Conservation (phyloP, 768 basidiomycete genomes). For the Lentinus brumalis region DNA sequence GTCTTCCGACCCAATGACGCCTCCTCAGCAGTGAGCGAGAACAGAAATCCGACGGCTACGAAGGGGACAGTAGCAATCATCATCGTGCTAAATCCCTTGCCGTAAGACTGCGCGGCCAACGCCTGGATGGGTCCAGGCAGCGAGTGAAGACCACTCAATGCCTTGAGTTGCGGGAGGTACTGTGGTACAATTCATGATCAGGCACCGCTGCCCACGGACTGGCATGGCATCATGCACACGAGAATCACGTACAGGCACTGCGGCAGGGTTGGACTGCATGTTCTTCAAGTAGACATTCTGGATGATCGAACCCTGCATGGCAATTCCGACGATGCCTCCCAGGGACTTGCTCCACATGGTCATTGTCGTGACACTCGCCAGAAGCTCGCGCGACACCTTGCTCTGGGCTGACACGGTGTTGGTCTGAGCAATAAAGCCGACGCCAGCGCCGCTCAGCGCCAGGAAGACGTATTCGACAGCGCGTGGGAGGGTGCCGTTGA, state of each 20-base stretch:
- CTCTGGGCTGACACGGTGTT: slow-evolving; percentile 13
- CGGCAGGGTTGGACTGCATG: not conserved
- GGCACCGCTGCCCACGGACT: too few species aligned
- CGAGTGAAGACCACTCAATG: not conserved
- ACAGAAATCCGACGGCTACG: slow-evolving; percentile 2
- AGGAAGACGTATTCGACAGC: slow-evolving; percentile 10
- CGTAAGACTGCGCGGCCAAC: not conserved
- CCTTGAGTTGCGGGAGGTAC: slow-evolving; percentile 1
- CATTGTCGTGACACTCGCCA: slow-evolving; percentile 13
- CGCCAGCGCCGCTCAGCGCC: slow-evolving; percentile 3
- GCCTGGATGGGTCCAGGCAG: not conserved
- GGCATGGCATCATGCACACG: too few species aligned
- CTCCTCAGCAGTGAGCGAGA: slow-evolving; percentile 1
- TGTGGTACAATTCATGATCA: not conserved
- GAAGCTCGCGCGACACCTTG: slow-evolving; percentile 3
- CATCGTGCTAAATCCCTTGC: slow-evolving; percentile 4
- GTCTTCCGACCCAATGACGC: not conserved
- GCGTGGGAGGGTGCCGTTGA: slow-evolving; percentile 7
- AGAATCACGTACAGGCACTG: slow-evolving; percentile 5
- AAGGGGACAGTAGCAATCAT: slow-evolving; percentile 8
- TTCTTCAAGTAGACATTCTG: slow-evolving; percentile 3
- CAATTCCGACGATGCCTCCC: slow-evolving; percentile 10
- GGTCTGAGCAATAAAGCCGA: slow-evolving; percentile 11
- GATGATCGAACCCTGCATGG: slow-evolving; percentile 9
- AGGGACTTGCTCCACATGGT: slow-evolving; percentile 14